A percentile compares a stretch with the other conserved stretches of the same genome.
These are phyloP conservation scores for Corinectria fuckeliana DNA, from an alignment of 2,329 filamentous ascomycete species.

Conservation along the genomic window DNA sequence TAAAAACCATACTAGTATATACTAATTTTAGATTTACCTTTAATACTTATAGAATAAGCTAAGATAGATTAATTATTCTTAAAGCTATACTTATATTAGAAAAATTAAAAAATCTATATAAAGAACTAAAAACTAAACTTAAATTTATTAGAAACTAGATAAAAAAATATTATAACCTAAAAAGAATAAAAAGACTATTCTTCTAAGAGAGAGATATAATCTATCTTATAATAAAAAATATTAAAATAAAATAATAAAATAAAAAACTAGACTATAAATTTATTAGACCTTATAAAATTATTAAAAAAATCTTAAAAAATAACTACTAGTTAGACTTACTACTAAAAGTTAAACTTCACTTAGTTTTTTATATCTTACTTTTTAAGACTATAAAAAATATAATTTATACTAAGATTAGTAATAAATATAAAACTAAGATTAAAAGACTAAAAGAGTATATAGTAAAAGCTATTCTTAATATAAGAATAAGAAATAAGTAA, in stretches of 20 bases:
- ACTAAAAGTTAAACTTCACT: too few relatives aligned
- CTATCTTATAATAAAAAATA: constrained; percentile 21
- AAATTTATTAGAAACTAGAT: constrained; percentile 9
- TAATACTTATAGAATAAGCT: neutral
- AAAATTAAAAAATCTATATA: constrained; percentile 12
- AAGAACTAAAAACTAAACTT: neutral
- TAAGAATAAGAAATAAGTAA: constrained; percentile 11
- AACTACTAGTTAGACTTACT: constrained; percentile 29
- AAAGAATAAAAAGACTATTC: constrained; percentile 23
- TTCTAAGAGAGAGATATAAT: constrained; percentile 23
- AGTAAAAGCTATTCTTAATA: constrained; percentile 21
- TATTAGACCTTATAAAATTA: constrained; percentile 25
- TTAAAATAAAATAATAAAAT: too few relatives aligned
- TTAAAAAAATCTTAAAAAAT: constrained; percentile 22
- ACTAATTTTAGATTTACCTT: constrained; percentile 14
- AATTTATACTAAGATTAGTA: too few relatives aligned
- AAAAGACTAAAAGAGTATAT: constrained; percentile 16
- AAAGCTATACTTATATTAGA: constrained; percentile 7
- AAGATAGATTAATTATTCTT: neutral
- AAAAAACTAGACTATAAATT: constrained; percentile 31
- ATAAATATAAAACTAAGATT: constrained; percentile 11
- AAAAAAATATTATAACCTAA: constrained; percentile 21
- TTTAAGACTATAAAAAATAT: too few relatives aligned
- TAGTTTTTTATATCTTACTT: too few relatives aligned
- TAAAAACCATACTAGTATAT: constrained; percentile 6